phyloP scores from a whole-genome alignment of 768 basidiomycete species.

The Roridomyces roridus region DNA sequence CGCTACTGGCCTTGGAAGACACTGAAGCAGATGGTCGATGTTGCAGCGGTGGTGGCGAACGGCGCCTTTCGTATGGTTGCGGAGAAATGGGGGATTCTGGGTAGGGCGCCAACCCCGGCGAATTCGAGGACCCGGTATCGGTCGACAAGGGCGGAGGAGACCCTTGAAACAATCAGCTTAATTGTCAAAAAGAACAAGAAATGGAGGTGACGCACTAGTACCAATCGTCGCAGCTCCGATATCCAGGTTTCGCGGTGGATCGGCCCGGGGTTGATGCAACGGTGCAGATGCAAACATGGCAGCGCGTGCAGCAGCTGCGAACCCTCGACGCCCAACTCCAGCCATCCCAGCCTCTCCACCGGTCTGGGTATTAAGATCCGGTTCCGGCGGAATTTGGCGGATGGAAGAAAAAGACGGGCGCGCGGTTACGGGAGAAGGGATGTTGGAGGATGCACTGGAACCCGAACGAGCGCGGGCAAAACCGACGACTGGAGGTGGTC shows the following conservation, averaged over 20 bases:
- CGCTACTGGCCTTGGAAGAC: conserved; percentile 13
- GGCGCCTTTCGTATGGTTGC: conserved; percentile 2
- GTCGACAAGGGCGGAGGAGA: conserved; percentile 22
- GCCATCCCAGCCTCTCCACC: conserved; percentile 90
- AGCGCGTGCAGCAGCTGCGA: conserved; percentile 75
- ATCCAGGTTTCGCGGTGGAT: conserved; percentile 53
- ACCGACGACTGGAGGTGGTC: conserved; percentile 28
- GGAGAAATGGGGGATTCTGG: conserved; percentile 21
- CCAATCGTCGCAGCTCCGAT: conserved; percentile 44
- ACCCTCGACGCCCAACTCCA: conserved; percentile 86
- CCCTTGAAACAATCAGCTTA: conserved; percentile 18
- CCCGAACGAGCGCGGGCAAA: conserved; percentile 24
- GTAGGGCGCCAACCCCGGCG: conserved; percentile 19
- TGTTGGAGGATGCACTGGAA: conserved; percentile 30
- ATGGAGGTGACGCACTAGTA: conserved; percentile 40
- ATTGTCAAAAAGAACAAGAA: conserved; percentile 17
- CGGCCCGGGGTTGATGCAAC: conserved; percentile 28
- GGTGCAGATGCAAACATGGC: conserved; percentile 47
- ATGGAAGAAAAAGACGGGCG: conserved; percentile 26
- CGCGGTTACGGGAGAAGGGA: conserved; percentile 31
- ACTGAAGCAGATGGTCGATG: conserved; percentile 13
- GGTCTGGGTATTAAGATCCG: conserved; percentile 68
- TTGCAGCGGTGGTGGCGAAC: conserved; percentile 14
- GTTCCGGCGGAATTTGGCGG: conserved; percentile 26
- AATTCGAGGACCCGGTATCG: conserved; percentile 18